phyloP scores from a whole-genome alignment of 495 filamentous ascomycete species.

The Melanomma pulvis-pyrius region DNA sequence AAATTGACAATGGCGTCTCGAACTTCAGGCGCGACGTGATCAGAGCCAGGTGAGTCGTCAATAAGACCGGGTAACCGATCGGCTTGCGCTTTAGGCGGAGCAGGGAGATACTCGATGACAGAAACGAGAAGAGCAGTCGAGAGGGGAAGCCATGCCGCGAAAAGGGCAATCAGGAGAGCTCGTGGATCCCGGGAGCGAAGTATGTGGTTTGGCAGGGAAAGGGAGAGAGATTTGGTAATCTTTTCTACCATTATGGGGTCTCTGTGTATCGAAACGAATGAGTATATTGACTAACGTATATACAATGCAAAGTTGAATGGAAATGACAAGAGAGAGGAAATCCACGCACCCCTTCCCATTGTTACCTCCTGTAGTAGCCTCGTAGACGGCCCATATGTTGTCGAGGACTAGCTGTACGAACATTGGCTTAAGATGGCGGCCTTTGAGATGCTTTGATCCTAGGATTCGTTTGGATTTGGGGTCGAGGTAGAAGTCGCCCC shows the following conservation, averaged over 20 bases:
- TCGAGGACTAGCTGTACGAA: slow-evolving; percentile 97
- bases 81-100: slow-evolving; percentile 82
- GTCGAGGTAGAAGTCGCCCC: slow-evolving; percentile 96
- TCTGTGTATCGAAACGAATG: slow-evolving; percentile 57
- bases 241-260: slow-evolving; percentile 85
- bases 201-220: slow-evolving; percentile 81
- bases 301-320: slow-evolving; percentile 32
- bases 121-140: slow-evolving; percentile 93
- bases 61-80: slow-evolving; percentile 77
- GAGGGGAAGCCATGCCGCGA: slow-evolving; percentile 87
- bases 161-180: slow-evolving; percentile 80
- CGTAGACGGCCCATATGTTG: slow-evolving; percentile 95
- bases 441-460: slow-evolving; percentile 89
- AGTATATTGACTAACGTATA: slow-evolving; percentile 41
- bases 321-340: slow-evolving; percentile 31
- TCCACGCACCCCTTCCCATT: slow-evolving; percentile 74
- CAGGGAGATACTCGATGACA: slow-evolving; percentile 88
- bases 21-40: slow-evolving; percentile 66
- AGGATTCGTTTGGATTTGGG: slow-evolving; percentile 95
- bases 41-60: slow-evolving; percentile 75
- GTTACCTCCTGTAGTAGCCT: slow-evolving; percentile 80
- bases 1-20: slow-evolving; percentile 81
- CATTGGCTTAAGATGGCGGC: slow-evolving; percentile 87
- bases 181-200: slow-evolving; percentile 82
- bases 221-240: slow-evolving; percentile 86